These are phyloP conservation scores for Lithospermum erythrorhizon DNA, from an alignment of 257 asterid species.

Conservation along the genomic window DNA sequence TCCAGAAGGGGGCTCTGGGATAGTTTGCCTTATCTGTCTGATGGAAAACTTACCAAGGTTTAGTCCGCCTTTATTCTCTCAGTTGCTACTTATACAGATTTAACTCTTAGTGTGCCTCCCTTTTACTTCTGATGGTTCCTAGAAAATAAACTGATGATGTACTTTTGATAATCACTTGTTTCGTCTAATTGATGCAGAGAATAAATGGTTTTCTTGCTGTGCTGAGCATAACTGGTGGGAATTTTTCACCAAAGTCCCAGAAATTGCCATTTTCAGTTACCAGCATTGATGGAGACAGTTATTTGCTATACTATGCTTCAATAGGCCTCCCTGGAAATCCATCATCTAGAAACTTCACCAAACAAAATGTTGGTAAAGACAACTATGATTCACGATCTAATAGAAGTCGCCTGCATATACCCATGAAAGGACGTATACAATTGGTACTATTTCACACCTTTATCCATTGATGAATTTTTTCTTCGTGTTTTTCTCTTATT, in stretches of 20 bases:
- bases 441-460: slow-evolving; percentile 37
- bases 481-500: background rate
- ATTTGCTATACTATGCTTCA: slow-evolving; percentile 56
- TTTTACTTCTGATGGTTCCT: background rate
- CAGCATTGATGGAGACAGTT: slow-evolving; percentile 66
- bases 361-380: slow-evolving; percentile 21
- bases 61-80: slow-evolving; percentile 1
- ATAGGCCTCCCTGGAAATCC: slow-evolving; percentile 43
- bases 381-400: slow-evolving; percentile 24
- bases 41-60: slow-evolving; percentile 58
- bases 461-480: background rate
- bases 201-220: slow-evolving; percentile 80
- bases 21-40: slow-evolving; percentile 39
- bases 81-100: slow-evolving; percentile 6
- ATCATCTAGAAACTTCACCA: slow-evolving; percentile 26
- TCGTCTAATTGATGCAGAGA: slow-evolving; percentile 32
- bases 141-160: background rate
- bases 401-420: slow-evolving; percentile 51
- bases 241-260: slow-evolving; percentile 59
- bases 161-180: background rate
- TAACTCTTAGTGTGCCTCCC: slow-evolving; percentile 6
- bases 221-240: slow-evolving; percentile 60
- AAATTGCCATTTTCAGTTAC: slow-evolving; percentile 73
- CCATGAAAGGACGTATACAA: slow-evolving; percentile 74
- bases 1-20: slow-evolving; percentile 24